phyloP scores from a whole-genome alignment of 2,329 filamentous ascomycete species.

The Metarhizium guizhouense region DNA sequence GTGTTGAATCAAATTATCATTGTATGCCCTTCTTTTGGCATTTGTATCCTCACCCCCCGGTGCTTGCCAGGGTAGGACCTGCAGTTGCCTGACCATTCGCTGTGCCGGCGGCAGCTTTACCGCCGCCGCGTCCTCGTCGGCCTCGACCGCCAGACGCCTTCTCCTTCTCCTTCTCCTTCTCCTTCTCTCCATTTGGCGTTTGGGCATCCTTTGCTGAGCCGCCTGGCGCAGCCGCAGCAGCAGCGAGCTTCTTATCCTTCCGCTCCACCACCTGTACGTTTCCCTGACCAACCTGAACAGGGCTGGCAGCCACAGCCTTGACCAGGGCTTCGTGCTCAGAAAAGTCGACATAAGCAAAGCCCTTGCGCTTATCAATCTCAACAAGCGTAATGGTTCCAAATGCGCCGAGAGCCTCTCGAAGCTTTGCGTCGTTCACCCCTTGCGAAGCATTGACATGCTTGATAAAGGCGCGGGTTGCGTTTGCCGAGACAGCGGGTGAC shows the following conservation, averaged over 20 bases:
- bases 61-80: constrained; percentile 5
- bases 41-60: constrained; percentile 7
- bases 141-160: constrained; percentile 20
- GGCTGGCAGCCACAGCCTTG: constrained; percentile 75
- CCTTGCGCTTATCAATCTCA: constrained; percentile 91
- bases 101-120: constrained; percentile 11
- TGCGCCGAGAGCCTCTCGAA: constrained; percentile 62
- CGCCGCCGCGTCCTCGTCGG: constrained; percentile 23
- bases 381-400: constrained; percentile 72
- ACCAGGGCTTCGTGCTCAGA: constrained; percentile 60
- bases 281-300: constrained; percentile 73
- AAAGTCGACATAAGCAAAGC: constrained; percentile 91
- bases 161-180: constrained; percentile 14
- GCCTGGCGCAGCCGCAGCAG: constrained; percentile 6
- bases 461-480: constrained; percentile 61
- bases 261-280: constrained; percentile 81
- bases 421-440: constrained; percentile 74
- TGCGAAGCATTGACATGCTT: constrained; percentile 85
- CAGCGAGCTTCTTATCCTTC: constrained; percentile 47
- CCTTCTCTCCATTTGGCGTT: constrained; percentile 2
- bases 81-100: constrained; percentile 5
- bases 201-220: constrained; percentile 4
- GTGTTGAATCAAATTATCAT: constrained; percentile 3
- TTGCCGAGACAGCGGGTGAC: constrained; percentile 19
- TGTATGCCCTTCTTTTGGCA: neutral